phyloP scores from a whole-genome alignment of 2,329 filamentous ascomycete species.

The Xenoacremonium recifei region DNA sequence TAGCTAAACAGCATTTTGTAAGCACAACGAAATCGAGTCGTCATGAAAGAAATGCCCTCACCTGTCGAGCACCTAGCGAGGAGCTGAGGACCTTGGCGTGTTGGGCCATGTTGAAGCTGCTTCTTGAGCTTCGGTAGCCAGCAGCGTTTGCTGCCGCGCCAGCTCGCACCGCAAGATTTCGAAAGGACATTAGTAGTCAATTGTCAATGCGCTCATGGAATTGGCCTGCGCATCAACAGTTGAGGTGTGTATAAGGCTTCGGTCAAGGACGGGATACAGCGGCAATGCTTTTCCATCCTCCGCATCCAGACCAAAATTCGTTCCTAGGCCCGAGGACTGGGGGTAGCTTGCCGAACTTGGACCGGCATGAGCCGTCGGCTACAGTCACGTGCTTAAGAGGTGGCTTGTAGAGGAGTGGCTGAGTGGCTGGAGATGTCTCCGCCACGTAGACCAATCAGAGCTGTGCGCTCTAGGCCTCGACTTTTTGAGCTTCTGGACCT shows the following conservation, averaged over 20 bases:
- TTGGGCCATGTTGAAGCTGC: slow-evolving; percentile 67
- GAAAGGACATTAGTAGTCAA: slow-evolving; percentile 55
- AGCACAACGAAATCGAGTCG: not conserved
- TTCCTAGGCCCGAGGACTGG: slow-evolving; percentile 17
- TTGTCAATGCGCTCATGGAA: slow-evolving; percentile 35
- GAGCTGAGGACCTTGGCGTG: slow-evolving; percentile 70
- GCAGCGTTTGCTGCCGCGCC: slow-evolving; percentile 48
- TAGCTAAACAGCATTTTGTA: slow-evolving; percentile 23
- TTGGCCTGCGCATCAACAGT: slow-evolving; percentile 33
- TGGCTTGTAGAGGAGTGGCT: slow-evolving; percentile 1
- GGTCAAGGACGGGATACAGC: slow-evolving; percentile 19
- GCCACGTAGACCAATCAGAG: slow-evolving; percentile 26
- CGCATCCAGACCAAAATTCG: slow-evolving; percentile 26
- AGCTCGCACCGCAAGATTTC: slow-evolving; percentile 52
- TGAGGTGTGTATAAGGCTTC: slow-evolving; percentile 11
- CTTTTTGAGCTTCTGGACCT: slow-evolving; percentile 33
- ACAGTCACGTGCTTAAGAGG: slow-evolving; percentile 18
- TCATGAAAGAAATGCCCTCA: slow-evolving; percentile 17
- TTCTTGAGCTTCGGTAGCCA: slow-evolving; percentile 41
- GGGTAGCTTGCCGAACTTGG: slow-evolving; percentile 16
- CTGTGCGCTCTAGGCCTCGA: slow-evolving; percentile 15
- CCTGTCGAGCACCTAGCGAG: slow-evolving; percentile 43
- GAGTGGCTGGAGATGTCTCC: not conserved
- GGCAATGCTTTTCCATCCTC: slow-evolving; percentile 33
- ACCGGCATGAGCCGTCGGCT: slow-evolving; percentile 5